Percentiles rank a stretch among this genome's conserved stretches.
Conservation (phyloP, 768 basidiomycete genomes). For the Agaricus blazei region DNA sequence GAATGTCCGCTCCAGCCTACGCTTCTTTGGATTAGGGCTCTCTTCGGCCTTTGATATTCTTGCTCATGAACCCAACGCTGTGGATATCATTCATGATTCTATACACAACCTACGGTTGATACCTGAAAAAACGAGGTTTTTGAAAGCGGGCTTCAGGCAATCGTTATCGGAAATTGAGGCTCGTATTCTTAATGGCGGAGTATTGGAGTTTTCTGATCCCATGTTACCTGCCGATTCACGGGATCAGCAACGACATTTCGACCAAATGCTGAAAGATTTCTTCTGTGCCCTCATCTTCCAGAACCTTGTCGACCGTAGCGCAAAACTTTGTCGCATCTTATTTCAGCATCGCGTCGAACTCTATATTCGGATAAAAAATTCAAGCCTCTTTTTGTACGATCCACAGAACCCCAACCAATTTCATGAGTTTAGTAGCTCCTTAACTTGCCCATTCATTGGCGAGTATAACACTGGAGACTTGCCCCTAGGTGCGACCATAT, state of each 20-base stretch:
- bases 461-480: not conserved
- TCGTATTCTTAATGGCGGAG: too few species aligned
- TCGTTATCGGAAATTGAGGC: too few species aligned
- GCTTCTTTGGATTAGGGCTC: too few species aligned
- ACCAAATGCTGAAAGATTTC: not conserved
- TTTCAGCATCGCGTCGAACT: slow-evolving; percentile 4
- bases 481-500: not conserved
- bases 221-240: not conserved
- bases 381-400: not conserved
- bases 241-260: too few species aligned
- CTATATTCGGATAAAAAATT: not conserved
- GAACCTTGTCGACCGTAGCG: not conserved
- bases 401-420: not conserved
- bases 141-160: too few species aligned
- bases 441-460: not conserved
- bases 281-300: slow-evolving; percentile 1
- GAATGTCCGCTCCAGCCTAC: too few species aligned
- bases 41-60: too few species aligned
- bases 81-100: too few species aligned
- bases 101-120: too few species aligned
- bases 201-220: too few species aligned
- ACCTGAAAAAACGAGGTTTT: too few species aligned
- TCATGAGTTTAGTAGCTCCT: not conserved
- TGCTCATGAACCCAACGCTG: too few species aligned
- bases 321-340: not conserved